These are phyloP conservation scores for Fagus sylvatica DNA, from an alignment of 306 rosid genomes.

Conservation along the genomic window DNA sequence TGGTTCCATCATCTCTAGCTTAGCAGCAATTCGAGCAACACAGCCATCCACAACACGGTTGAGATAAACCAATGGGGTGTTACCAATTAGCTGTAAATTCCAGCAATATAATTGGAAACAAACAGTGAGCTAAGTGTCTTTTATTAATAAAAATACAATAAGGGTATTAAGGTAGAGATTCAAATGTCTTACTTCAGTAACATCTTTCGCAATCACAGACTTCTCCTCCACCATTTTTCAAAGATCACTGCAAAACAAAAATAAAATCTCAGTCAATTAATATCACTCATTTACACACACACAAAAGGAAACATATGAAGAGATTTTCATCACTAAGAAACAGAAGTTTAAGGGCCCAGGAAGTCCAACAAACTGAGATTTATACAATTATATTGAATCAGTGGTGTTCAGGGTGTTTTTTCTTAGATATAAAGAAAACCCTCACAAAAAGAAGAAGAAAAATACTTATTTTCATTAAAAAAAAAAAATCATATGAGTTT, in stretches of 20 bases:
- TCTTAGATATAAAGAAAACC: no score
- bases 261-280: conserved; percentile 6
- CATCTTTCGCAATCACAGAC: conserved; percentile 72
- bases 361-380: no score
- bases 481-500: no score
- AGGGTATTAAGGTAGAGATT: not conserved
- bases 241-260: conserved; percentile 28
- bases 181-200: conserved; percentile 68
- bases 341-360: not conserved
- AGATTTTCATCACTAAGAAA: not conserved
- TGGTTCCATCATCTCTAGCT: conserved; percentile 96
- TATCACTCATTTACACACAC: not conserved
- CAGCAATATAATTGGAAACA: conserved; percentile 11
- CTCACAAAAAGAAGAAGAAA: no score
- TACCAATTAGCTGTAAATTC: conserved; percentile 65
- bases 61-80: conserved; percentile 84
- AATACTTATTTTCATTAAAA: no score
- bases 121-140: not conserved
- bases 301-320: not conserved
- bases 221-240: conserved; percentile 70
- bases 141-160: not conserved
- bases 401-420: no score
- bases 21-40: conserved; percentile 74
- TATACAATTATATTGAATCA: no score
- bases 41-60: conserved; percentile 79